phyloP scores from a whole-genome alignment of 768 basidiomycete genomes.

The Rhizopogon sp. region DNA sequence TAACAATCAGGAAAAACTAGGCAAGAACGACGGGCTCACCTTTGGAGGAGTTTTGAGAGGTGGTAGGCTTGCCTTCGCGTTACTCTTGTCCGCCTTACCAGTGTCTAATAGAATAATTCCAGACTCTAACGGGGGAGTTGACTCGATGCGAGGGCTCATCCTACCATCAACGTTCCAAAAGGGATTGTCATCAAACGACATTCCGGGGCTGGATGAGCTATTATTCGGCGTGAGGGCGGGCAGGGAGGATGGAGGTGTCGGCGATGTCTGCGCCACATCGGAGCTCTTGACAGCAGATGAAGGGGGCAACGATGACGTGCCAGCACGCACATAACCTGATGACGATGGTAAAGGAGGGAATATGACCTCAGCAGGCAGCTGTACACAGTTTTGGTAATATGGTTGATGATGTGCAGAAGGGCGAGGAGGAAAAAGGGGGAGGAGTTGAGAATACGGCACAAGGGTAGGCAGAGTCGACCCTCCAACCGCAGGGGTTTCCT shows the following conservation, averaged over 20 bases:
- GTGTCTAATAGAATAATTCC: constrained; percentile 6
- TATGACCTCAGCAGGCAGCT: constrained; percentile 57
- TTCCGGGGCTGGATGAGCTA: constrained; percentile 62
- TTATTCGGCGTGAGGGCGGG: constrained; percentile 62
- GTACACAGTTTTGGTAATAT: constrained; percentile 61
- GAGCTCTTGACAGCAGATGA: constrained; percentile 19
- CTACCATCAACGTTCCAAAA: constrained; percentile 7
- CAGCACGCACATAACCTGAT: constrained; percentile 32
- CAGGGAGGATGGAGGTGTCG: constrained; percentile 33
- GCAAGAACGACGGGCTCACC: constrained; percentile 4
- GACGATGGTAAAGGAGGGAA: constrained; percentile 68
- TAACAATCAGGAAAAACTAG: not conserved
- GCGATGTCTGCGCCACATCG: constrained; percentile 21
- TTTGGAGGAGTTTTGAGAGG: constrained; percentile 25
- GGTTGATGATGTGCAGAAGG: constrained; percentile 67
- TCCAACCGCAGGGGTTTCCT: constrained; percentile 15
- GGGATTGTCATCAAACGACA: constrained; percentile 22
- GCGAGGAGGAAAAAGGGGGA: constrained; percentile 46
- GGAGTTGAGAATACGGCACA: constrained; percentile 18
- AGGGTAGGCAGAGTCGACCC: constrained; percentile 17
- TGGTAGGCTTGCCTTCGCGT: constrained; percentile 11
- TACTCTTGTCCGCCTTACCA: constrained; percentile 9
- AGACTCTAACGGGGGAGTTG: constrained; percentile 12
- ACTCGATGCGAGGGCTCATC: constrained; percentile 8
- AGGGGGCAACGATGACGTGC: constrained; percentile 15